Conservation (phyloP, 495 filamentous ascomycete genomes). For the Lepidopterella palustris region DNA sequence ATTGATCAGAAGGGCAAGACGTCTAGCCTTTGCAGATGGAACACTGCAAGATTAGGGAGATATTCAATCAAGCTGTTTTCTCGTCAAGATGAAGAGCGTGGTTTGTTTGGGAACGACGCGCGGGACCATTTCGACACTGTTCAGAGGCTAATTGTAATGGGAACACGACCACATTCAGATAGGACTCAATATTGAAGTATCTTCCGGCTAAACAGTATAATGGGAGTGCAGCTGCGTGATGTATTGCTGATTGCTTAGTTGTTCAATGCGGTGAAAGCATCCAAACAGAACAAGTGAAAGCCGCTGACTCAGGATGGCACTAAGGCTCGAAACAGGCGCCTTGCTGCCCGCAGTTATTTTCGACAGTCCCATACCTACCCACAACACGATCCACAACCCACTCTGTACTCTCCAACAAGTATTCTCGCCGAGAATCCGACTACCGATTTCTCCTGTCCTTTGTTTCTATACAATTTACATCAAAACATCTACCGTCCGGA, state of each 20-base stretch:
- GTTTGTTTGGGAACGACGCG: no score
- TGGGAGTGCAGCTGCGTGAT: neutral
- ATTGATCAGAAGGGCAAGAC: no score
- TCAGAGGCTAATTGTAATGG: no score
- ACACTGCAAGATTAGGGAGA: no score
- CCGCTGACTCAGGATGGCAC: neutral
- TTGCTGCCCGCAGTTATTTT: slow-evolving; percentile 1
- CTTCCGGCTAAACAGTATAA: neutral
- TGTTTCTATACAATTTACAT: slow-evolving; percentile 20
- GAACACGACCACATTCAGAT: no score
- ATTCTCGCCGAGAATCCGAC: neutral
- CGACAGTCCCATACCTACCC: slow-evolving; percentile 12
- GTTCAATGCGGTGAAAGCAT: neutral
- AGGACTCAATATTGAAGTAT: no score
- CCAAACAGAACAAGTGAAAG: neutral
- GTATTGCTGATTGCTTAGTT: neutral
- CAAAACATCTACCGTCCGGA: neutral
- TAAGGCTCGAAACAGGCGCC: neutral
- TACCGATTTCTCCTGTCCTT: neutral
- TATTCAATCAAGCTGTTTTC: no score
- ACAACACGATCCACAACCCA: slow-evolving; percentile 12
- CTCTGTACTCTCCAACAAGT: neutral
- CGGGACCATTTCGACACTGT: no score
- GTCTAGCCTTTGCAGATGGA: no score
- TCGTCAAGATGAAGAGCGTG: no score